Percentiles rank a stretch among this genome's conserved stretches.
phyloP scores from a whole-genome alignment of 768 basidiomycete species.

The Udeniomyces megalosporus region DNA sequence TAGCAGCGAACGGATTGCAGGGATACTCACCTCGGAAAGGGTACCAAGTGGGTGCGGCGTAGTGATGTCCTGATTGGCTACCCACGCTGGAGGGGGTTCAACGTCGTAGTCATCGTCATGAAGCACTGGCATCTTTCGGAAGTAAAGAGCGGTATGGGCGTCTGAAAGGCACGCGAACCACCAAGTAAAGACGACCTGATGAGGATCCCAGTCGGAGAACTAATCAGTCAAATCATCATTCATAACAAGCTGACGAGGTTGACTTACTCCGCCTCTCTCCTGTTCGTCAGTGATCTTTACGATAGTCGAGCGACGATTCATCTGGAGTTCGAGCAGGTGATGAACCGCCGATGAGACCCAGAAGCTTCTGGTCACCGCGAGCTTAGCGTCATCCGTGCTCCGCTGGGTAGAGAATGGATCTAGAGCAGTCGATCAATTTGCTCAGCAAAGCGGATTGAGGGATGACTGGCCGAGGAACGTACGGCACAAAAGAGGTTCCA shows the following conservation, averaged over 20 bases:
- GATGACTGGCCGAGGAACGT: constrained; percentile 32
- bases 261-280: constrained; percentile 13
- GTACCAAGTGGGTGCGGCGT: constrained; percentile 6
- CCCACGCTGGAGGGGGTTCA: constrained; percentile 13
- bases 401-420: neutral
- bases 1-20: neutral
- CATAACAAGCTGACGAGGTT: too few relatives aligned
- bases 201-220: neutral
- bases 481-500: constrained; percentile 36
- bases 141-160: constrained; percentile 66
- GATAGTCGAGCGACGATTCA: constrained; percentile 19
- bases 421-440: too few relatives aligned
- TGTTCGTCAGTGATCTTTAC: constrained; percentile 19
- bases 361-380: constrained; percentile 52
- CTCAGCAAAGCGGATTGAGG: neutral
- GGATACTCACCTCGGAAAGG: constrained; percentile 4
- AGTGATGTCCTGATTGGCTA: constrained; percentile 2
- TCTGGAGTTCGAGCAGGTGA: constrained; percentile 60
- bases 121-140: constrained; percentile 65
- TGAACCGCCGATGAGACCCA: constrained; percentile 66
- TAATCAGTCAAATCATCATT: neutral
- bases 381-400: neutral
- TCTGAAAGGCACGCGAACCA: constrained; percentile 76
- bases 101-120: constrained; percentile 19
- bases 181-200: constrained; percentile 55